Conservation (phyloP, 148 eudicot genomes). For the Fallopia convolvulus region DNA sequence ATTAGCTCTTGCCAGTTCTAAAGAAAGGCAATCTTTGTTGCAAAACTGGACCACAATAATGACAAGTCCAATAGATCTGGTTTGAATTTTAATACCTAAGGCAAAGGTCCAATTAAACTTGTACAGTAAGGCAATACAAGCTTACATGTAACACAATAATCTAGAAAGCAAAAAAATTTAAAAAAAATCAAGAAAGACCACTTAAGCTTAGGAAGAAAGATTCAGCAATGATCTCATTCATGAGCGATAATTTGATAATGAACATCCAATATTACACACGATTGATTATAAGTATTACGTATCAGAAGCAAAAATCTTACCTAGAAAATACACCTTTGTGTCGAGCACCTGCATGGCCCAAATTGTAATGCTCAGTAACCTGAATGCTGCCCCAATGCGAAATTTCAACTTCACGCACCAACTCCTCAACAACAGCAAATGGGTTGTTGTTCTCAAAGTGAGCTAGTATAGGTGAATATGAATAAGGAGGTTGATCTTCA, state of each 20-base stretch:
- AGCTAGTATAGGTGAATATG: slow-evolving; percentile 63
- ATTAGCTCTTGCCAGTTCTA: not conserved
- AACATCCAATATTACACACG: not conserved
- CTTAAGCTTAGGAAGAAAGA: not conserved
- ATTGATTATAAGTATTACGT: not conserved
- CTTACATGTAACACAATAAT: not conserved
- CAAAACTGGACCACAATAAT: not conserved
- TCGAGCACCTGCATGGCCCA: slow-evolving; percentile 87
- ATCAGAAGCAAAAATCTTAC: slow-evolving; percentile 26
- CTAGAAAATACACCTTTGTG: slow-evolving; percentile 96
- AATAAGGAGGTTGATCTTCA: slow-evolving; percentile 44
- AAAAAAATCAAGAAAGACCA: not conserved
- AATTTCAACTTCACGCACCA: slow-evolving; percentile 84
- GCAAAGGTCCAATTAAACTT: not conserved
- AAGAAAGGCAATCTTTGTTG: not conserved
- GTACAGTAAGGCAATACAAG: not conserved
- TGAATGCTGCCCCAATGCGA: slow-evolving; percentile 97
- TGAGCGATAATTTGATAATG: not conserved
- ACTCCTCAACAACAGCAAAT: slow-evolving; percentile 96
- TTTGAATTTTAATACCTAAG: not conserved
- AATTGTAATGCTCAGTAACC: slow-evolving; percentile 67
- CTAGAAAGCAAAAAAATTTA: not conserved
- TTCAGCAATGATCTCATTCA: not conserved
- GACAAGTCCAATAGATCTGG: not conserved
- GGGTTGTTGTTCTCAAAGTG: slow-evolving; percentile 93